Evolutionary conservation across 345 rosid genomes (phyloP).

Genomic region (Garcia nutans): DNA sequence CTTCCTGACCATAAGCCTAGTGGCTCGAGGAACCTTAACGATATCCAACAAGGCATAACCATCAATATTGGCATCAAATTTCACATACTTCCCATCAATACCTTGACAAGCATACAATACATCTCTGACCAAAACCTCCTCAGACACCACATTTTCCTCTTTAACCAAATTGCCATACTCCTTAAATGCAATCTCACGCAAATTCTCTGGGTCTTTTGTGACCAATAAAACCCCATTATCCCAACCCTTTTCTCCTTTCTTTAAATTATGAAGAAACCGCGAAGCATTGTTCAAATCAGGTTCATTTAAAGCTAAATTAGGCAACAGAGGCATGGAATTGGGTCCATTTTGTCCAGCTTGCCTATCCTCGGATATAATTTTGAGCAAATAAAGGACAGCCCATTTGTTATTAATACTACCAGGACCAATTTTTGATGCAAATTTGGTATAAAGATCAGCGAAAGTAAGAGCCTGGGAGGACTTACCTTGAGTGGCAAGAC

Average conservation of each 20-base stretch:
- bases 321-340: constrained; percentile 47
- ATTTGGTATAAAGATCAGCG: constrained; percentile 73
- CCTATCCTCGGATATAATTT: constrained; percentile 72
- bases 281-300: constrained; percentile 29
- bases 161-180: constrained; percentile 65
- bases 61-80: constrained; percentile 57
- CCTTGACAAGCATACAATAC: constrained; percentile 92
- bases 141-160: constrained; percentile 87
- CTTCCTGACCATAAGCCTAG: constrained; percentile 70
- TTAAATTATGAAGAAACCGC: constrained; percentile 32
- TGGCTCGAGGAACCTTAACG: constrained; percentile 67
- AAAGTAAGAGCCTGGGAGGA: constrained; percentile 87
- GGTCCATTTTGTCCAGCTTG: constrained; percentile 35
- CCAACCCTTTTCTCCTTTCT: constrained; percentile 44
- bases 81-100: constrained; percentile 85
- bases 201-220: constrained; percentile 71
- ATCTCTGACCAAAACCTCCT: constrained; percentile 86
- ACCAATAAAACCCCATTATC: constrained; percentile 76
- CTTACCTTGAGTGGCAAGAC: constrained; percentile 84
- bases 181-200: constrained; percentile 70
- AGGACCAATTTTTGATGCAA: constrained; percentile 81
- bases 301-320: constrained; percentile 52
- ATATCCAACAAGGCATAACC: constrained; percentile 63
- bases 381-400: constrained; percentile 85
- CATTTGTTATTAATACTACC: constrained; percentile 89